Percentiles rank a stretch among this genome's conserved stretches.
Evolutionary conservation across 352 stramenopile species (phyloP).

Genomic region (Phytophthora pinifolia): DNA sequence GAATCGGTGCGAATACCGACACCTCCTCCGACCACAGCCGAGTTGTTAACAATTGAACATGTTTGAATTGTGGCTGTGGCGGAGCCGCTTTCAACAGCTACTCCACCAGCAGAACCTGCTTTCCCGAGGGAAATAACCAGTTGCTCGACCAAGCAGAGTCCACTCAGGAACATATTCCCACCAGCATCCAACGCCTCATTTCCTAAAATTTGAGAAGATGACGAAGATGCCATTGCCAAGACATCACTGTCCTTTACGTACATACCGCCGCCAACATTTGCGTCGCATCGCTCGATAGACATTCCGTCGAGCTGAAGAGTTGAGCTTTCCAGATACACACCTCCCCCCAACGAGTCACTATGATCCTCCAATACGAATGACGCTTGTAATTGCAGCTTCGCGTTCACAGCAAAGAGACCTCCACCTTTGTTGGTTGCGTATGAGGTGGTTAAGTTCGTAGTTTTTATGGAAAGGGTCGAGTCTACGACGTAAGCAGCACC

Average conservation of each 20-base stretch:
- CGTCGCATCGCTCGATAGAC: conserved; percentile 26
- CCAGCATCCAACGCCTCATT: conserved; percentile 6
- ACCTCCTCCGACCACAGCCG: conserved; percentile 19
- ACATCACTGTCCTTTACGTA: conserved; percentile 30
- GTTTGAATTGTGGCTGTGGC: conserved; percentile 6
- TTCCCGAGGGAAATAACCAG: conserved; percentile 16
- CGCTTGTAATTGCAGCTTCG: conserved; percentile 10
- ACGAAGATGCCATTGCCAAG: background rate
- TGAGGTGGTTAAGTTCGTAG: conserved; percentile 8
- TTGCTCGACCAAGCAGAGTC: conserved; percentile 7
- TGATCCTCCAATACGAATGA: conserved; percentile 7
- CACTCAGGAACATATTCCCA: conserved; percentile 22
- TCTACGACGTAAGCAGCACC: conserved; percentile 34
- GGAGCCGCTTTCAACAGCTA: conserved; percentile 5
- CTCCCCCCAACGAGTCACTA: conserved; percentile 23
- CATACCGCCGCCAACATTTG: conserved; percentile 36
- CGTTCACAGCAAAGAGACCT: conserved; percentile 24
- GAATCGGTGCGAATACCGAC: conserved; percentile 15
- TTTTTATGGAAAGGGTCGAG: conserved; percentile 8
- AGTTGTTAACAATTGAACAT: conserved; percentile 20
- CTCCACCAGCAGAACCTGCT: conserved; percentile 14
- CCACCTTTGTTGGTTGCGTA: conserved; percentile 29
- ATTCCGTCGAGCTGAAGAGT: conserved; percentile 30
- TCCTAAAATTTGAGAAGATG: conserved; percentile 15
- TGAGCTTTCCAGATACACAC: conserved; percentile 31